A percentile compares a stretch with the other conserved stretches of the same genome.
Conservation (phyloP, 345 rosid genomes). For the Boechera stricta region DNA sequence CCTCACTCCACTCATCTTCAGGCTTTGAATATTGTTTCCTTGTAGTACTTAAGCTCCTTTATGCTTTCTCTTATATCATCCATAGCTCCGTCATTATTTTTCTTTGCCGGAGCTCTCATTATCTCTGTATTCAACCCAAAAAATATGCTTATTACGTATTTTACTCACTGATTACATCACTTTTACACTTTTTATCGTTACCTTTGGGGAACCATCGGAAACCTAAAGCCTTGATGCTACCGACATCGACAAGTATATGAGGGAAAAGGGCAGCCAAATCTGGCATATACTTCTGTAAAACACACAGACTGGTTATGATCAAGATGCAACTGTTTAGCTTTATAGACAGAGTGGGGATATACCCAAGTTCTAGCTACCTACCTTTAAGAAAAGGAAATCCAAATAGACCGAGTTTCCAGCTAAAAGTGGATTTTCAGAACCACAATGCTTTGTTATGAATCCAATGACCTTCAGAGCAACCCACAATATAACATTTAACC, state of each 20-base stretch:
- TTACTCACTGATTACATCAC: background rate
- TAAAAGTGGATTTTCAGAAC: conserved; percentile 62
- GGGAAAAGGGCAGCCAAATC: conserved; percentile 75
- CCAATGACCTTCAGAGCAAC: conserved; percentile 67
- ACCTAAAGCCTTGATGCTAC: conserved; percentile 83
- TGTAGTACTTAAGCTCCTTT: conserved; percentile 74
- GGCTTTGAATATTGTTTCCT: conserved; percentile 67
- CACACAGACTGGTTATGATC: conserved; percentile 51
- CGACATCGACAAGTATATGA: conserved; percentile 86
- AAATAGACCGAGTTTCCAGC: conserved; percentile 91
- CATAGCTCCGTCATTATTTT: conserved; percentile 78
- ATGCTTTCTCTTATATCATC: conserved; percentile 94
- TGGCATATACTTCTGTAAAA: conserved; percentile 86
- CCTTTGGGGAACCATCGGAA: conserved; percentile 80
- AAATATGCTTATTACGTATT: background rate
- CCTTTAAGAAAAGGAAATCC: conserved; percentile 83
- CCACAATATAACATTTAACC: conserved; percentile 13
- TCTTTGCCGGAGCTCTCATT: conserved; percentile 67
- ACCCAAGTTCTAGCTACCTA: conserved; percentile 35
- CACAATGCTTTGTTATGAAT: conserved; percentile 73
- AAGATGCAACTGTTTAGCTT: conserved; percentile 42
- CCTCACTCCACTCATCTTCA: conserved; percentile 46
- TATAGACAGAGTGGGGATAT: background rate
- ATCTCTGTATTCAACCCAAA: conserved; percentile 54
- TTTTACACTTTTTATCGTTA: conserved; percentile 33